Percentiles rank a stretch among this genome's conserved stretches.
phyloP scores from a whole-genome alignment of 257 asterid species.

The Solanum chilense region DNA sequence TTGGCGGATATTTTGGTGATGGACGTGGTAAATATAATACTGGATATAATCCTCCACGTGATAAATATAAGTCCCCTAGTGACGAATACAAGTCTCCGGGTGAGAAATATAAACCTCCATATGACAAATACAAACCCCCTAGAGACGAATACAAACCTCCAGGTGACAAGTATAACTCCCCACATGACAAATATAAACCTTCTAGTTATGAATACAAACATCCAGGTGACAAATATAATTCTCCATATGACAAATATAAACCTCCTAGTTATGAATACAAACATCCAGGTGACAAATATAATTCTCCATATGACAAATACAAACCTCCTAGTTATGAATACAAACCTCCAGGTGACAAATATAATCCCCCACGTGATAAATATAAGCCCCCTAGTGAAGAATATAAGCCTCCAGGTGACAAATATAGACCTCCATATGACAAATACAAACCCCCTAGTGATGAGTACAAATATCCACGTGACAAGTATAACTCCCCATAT shows the following conservation, averaged over 20 bases:
- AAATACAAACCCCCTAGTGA: too few relatives aligned
- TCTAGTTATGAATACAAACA: not conserved
- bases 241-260: not conserved
- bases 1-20: not conserved
- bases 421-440: not conserved
- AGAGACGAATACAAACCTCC: not conserved
- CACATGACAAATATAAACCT: accelerated
- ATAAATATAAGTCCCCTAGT: not conserved
- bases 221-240: too few relatives aligned
- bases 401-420: not conserved
- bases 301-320: too few relatives aligned
- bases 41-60: not conserved
- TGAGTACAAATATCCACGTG: not conserved
- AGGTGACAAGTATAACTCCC: not conserved
- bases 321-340: not conserved
- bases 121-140: not conserved
- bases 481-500: too few relatives aligned
- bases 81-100: not conserved
- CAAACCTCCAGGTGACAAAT: not conserved
- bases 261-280: not conserved
- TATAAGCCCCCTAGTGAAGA: not conserved
- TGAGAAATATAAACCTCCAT: not conserved
- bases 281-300: not conserved
- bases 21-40: not conserved
- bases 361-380: not conserved